Conservation (phyloP, 2,329 filamentous ascomycete genomes). For the Scleromitrula shiraiana region DNA sequence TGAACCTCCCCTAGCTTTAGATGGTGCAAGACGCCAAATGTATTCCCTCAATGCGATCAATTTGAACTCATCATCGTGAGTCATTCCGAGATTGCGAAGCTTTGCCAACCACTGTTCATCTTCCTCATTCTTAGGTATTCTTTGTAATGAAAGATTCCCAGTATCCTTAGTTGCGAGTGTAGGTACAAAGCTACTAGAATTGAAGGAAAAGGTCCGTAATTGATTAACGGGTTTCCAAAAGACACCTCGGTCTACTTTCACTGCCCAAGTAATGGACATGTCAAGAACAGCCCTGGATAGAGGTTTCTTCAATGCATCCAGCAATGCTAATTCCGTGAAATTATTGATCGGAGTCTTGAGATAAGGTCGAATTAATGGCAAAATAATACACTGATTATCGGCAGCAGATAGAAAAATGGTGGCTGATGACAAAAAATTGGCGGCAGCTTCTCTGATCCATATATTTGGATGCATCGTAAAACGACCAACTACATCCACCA, state of each 20-base stretch:
- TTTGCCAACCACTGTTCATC: constrained; percentile 90
- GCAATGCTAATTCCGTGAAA: constrained; percentile 63
- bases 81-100: constrained; percentile 75
- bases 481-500: constrained; percentile 73
- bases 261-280: constrained; percentile 77
- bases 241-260: constrained; percentile 67
- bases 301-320: constrained; percentile 78
- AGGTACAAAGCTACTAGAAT: constrained; percentile 45
- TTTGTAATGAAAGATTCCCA: constrained; percentile 49
- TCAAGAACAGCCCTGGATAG: constrained; percentile 75
- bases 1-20: constrained; percentile 38
- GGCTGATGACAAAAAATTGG: constrained; percentile 72
- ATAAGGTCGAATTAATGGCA: constrained; percentile 74
- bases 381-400: constrained; percentile 74
- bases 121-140: constrained; percentile 72
- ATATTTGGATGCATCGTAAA: constrained; percentile 91
- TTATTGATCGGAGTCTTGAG: constrained; percentile 64
- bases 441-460: constrained; percentile 88
- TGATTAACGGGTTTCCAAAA: constrained; percentile 80
- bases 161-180: constrained; percentile 49
- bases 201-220: constrained; percentile 61
- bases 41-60: constrained; percentile 80
- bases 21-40: constrained; percentile 75
- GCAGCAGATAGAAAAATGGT: constrained; percentile 69
- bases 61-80: constrained; percentile 79